Base-by-base conservation (phyloP, 768 basidiomycete genomes). In the Podaxis rugospora region DNA sequence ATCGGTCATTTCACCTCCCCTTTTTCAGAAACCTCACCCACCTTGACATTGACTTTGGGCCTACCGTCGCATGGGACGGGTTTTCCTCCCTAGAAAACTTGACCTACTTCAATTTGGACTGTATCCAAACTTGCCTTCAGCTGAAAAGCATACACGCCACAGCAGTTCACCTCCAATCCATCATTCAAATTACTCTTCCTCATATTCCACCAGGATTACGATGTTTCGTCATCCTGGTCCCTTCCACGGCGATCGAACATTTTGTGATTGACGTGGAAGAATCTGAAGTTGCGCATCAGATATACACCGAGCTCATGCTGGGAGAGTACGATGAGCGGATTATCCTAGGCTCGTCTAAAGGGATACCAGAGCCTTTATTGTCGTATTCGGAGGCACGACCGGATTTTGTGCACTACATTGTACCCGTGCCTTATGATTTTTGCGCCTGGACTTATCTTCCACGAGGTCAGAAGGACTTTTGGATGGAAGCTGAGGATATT, bases 401-500 rank as follows among this genome's bases (percentile, higher is more conserved):
- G 42, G n/a, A 32, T 25, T 53, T 53, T 10, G 40, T 60, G 21
- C 59, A 44, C 37, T 46, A 60, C 16, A 46, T 60, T 13, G 40
- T 60, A 7, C 39, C 40, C 7, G 51, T 60, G 11, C 59, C 59
- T 21, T 46, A 54, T 18, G 59, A 60, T 14, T 21, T 60, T 3
- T 44, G 21, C 27, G 51, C 51, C 42, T 60, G 59, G 59, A 53
- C 51, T 5, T 53, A 60, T n/a, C 51, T 60, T 13, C 59, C 59
- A 6, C 51, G 39, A 7, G 42, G 51, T 35, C 40, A 44, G 6
- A 53, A 23, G 28, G 59, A 60, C 21, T 53, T 53, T 35, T 60
- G 51, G 51, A 60, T 53, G 59, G 51, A 60, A 42, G 59, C 59
- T 6, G 59, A 60, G 25, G 51, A 53, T 11, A 53, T 60, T 13